phyloP scores from a whole-genome alignment of 768 basidiomycete genomes.

The Hortiboletus campestris region DNA sequence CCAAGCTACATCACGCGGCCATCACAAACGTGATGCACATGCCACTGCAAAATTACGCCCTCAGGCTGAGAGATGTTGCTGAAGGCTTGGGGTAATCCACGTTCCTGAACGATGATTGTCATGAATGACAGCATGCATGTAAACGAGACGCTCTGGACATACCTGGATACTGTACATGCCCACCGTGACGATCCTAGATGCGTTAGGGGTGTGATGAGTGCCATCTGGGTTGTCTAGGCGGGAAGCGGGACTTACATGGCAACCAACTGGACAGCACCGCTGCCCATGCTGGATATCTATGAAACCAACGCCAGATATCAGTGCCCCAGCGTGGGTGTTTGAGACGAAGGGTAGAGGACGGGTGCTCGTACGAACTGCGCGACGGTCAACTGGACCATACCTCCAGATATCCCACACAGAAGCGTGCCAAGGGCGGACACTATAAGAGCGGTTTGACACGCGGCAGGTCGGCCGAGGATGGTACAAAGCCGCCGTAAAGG shows the following conservation, averaged over 20 bases:
- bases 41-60: conserved; percentile 10
- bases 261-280: conserved; percentile 20
- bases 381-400: conserved; percentile 9
- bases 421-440: conserved; percentile 9
- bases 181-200: conserved; percentile 21
- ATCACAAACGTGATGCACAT: not conserved
- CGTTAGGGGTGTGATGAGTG: not conserved
- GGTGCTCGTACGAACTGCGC: conserved; percentile 30
- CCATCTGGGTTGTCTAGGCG: not conserved
- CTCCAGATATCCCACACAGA: conserved; percentile 8
- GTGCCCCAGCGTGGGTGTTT: not conserved
- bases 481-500: conserved; percentile 19
- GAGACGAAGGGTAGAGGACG: too few relatives aligned
- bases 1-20: conserved; percentile 14
- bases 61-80: conserved; percentile 26
- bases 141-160: not conserved
- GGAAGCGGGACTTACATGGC: conserved; percentile 11
- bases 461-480: conserved; percentile 11
- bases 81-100: conserved; percentile 44
- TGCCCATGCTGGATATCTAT: conserved; percentile 23
- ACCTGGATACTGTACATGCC: conserved; percentile 23
- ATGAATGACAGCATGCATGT: not conserved
- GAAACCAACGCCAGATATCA: not conserved
- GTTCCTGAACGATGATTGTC: not conserved
- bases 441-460: conserved; percentile 14